These are phyloP conservation scores for Pseudogymnoascus sp. DNA, from an alignment of 2,329 filamentous ascomycete genomes.

Conservation along the genomic window DNA sequence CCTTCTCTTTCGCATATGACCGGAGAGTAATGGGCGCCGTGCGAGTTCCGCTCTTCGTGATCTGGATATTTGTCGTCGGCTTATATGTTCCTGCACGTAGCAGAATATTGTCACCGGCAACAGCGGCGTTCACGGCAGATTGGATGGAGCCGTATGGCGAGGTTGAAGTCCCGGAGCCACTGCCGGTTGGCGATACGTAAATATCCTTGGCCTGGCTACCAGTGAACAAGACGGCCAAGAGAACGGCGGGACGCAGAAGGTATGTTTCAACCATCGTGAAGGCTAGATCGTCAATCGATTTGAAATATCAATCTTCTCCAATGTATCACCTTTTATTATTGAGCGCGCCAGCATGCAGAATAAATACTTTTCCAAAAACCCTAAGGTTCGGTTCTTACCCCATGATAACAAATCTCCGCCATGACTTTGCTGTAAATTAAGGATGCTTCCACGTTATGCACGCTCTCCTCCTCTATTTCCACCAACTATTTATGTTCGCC, in stretches of 20 bases:
- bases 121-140: slow-evolving; percentile 38
- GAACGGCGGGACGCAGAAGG: not conserved
- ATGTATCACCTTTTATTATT: not conserved
- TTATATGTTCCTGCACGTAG: slow-evolving; percentile 39
- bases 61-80: slow-evolving; percentile 40
- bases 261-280: not conserved
- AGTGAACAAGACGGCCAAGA: not conserved
- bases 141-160: slow-evolving; percentile 41
- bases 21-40: slow-evolving; percentile 36
- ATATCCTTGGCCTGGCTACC: slow-evolving; percentile 25
- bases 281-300: not conserved
- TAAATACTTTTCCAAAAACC: not conserved
- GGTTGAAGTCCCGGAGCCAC: slow-evolving; percentile 33
- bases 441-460: not conserved
- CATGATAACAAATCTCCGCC: not conserved
- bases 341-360: not conserved
- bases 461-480: not conserved
- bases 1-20: slow-evolving; percentile 37
- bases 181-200: slow-evolving; percentile 40
- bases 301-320: not conserved
- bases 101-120: slow-evolving; percentile 40
- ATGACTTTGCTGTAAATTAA: not conserved
- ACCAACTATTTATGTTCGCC: not conserved
- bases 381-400: not conserved
- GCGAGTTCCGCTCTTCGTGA: slow-evolving; percentile 37